A percentile compares a stretch with the other conserved stretches of the same genome.
Conservation (phyloP, 768 basidiomycete genomes). For the Leucosporidium yakuticum region DNA sequence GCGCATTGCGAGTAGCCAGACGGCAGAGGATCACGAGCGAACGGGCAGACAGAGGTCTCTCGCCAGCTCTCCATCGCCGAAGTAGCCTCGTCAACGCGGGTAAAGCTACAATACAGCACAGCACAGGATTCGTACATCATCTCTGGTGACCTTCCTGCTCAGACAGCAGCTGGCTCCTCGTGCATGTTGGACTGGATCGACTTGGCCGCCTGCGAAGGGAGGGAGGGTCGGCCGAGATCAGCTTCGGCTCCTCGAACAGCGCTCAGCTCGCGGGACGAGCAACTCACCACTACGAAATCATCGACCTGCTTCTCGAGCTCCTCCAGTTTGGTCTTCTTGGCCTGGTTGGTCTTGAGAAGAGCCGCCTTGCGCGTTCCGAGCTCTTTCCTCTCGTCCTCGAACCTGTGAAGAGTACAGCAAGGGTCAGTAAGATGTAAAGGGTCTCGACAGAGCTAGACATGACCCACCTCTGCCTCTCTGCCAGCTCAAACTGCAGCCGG, state of each 20-base stretch:
- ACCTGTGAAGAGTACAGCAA: constrained; percentile 2
- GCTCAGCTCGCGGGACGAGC: background rate
- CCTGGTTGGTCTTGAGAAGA: constrained; percentile 69
- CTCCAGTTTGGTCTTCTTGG: constrained; percentile 66
- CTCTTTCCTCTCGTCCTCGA: constrained; percentile 49
- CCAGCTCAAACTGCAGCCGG: constrained; percentile 76
- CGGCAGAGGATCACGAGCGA: too few species aligned
- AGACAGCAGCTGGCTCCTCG: background rate
- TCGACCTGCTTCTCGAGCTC: constrained; percentile 73
- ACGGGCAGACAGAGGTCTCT: too few species aligned
- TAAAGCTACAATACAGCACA: too few species aligned
- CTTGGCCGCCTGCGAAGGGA: constrained; percentile 16
- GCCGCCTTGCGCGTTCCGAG: constrained; percentile 67
- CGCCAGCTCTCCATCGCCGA: too few species aligned
- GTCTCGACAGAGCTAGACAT: constrained; percentile 1
- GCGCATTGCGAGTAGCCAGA: too few species aligned
- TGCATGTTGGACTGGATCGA: constrained; percentile 34
- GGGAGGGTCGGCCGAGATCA: background rate
- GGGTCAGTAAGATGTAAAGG: background rate
- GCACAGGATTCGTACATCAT: too few species aligned
- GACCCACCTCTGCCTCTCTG: constrained; percentile 74
- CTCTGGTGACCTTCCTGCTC: too few species aligned
- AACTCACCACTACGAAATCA: constrained; percentile 37
- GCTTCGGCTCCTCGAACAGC: background rate
- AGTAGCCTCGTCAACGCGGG: too few species aligned